A percentile compares a stretch with the other conserved stretches of the same genome.
phyloP scores from a whole-genome alignment of 1,284 basidiomycete genomes.

The Gomphus sp. region DNA sequence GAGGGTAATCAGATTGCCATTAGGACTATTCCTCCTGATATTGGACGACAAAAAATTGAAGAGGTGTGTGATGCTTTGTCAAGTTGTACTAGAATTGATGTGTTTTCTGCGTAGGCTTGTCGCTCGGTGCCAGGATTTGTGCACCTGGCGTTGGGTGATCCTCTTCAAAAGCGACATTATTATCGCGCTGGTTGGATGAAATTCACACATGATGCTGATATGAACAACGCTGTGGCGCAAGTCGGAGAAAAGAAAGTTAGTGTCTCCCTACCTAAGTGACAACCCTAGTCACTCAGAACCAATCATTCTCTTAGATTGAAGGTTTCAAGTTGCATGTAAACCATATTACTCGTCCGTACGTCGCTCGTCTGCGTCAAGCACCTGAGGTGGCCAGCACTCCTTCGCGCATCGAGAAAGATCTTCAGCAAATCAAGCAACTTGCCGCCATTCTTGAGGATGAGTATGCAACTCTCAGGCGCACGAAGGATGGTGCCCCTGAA shows the following conservation, averaged over 20 bases:
- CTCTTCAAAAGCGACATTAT: slow-evolving; percentile 81
- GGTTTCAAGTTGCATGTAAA: slow-evolving; percentile 87
- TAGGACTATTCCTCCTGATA: slow-evolving; percentile 86
- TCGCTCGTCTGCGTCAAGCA: slow-evolving; percentile 66
- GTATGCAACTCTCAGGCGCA: slow-evolving; percentile 39
- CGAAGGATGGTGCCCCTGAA: slow-evolving; percentile 15
- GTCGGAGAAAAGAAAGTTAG: slow-evolving; percentile 76
- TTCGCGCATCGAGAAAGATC: slow-evolving; percentile 70
- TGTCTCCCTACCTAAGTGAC: neutral
- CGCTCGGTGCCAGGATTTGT: slow-evolving; percentile 58
- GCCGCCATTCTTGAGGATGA: slow-evolving; percentile 68
- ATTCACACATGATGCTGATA: slow-evolving; percentile 77
- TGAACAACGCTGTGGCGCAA: slow-evolving; percentile 60
- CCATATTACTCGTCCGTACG: slow-evolving; percentile 72
- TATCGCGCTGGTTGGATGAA: slow-evolving; percentile 89
- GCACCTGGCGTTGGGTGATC: slow-evolving; percentile 85
- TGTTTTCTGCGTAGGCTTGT: slow-evolving; percentile 41
- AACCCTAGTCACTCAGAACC: slow-evolving; percentile 7
- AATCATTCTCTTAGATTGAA: slow-evolving; percentile 56
- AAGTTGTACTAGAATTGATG: neutral
- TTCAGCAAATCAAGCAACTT: slow-evolving; percentile 62
- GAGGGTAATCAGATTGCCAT: slow-evolving; percentile 89
- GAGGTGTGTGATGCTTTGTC: slow-evolving; percentile 42
- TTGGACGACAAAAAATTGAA: slow-evolving; percentile 80
- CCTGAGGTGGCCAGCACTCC: slow-evolving; percentile 75